Percentiles rank a stretch among this genome's conserved stretches.
These are phyloP conservation scores for Monosporascus sp. DNA, from an alignment of 2,329 filamentous ascomycete species.

Conservation along the genomic window DNA sequence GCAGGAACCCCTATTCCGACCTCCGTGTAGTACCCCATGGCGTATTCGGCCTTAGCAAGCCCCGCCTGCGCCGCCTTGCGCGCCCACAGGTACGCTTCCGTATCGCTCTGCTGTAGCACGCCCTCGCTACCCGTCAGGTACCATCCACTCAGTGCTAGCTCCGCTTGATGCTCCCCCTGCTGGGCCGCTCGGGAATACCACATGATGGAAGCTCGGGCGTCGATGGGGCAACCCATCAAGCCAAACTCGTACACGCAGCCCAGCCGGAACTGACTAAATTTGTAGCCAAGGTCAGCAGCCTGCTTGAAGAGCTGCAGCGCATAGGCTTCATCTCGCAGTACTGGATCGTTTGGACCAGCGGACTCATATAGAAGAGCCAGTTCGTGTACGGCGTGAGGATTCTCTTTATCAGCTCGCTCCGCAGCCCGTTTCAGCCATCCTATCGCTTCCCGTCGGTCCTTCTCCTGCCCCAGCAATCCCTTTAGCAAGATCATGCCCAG, in stretches of 20 bases:
- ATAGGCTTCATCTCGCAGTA: slow-evolving; percentile 77
- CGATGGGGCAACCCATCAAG: slow-evolving; percentile 72
- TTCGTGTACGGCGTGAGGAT: slow-evolving; percentile 93
- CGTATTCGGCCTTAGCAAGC: slow-evolving; percentile 90
- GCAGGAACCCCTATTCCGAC: slow-evolving; percentile 83
- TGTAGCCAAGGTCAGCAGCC: slow-evolving; percentile 86
- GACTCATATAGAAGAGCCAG: slow-evolving; percentile 64
- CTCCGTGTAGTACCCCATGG: slow-evolving; percentile 97
- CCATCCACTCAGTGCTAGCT: slow-evolving; percentile 82
- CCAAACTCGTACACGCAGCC: slow-evolving; percentile 90
- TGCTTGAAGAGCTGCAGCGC: slow-evolving; percentile 77
- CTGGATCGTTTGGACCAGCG: slow-evolving; percentile 60
- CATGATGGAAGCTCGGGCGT: slow-evolving; percentile 78
- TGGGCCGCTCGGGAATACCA: slow-evolving; percentile 92
- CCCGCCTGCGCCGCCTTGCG: slow-evolving; percentile 86
- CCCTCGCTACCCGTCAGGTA: slow-evolving; percentile 89
- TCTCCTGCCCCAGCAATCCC: slow-evolving; percentile 80
- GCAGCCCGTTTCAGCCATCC: slow-evolving; percentile 91
- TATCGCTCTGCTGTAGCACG: slow-evolving; percentile 86
- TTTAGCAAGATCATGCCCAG: slow-evolving; percentile 95
- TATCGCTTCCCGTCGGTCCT: slow-evolving; percentile 79
- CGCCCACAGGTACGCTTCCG: slow-evolving; percentile 95
- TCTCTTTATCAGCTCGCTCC: slow-evolving; percentile 79
- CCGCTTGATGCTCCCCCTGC: slow-evolving; percentile 90
- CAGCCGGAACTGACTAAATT: slow-evolving; percentile 87